A percentile compares a stretch with the other conserved stretches of the same genome.
Conservation (phyloP, 805 yeast species). For the Pichia sporocuriosa region DNA sequence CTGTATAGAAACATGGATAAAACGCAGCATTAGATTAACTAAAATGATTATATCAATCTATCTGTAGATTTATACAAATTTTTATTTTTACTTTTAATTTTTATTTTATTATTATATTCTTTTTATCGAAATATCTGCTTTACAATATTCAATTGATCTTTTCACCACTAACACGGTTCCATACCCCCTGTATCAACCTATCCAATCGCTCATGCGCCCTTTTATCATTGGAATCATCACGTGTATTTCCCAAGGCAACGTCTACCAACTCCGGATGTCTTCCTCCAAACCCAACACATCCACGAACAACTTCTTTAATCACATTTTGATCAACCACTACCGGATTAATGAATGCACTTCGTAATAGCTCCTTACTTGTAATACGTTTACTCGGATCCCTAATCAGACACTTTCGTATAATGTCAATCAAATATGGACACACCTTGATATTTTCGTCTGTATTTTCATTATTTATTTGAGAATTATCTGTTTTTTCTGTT, state of each 20-base stretch:
- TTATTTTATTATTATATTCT: no score
- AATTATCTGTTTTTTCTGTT: neutral
- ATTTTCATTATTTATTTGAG: neutral
- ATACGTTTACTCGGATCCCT: slow-evolving; percentile 65
- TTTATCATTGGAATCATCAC: neutral
- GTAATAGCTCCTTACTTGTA: slow-evolving; percentile 54
- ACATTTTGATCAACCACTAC: slow-evolving; percentile 61
- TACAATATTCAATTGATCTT: neutral
- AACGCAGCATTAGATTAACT: no score
- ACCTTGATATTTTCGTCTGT: slow-evolving; percentile 13
- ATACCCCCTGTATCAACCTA: slow-evolving; percentile 47
- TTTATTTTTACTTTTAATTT: no score
- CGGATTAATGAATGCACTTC: slow-evolving; percentile 65
- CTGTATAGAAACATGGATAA: no score
- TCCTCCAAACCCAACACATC: slow-evolving; percentile 71
- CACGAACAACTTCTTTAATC: slow-evolving; percentile 62
- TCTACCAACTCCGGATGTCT: slow-evolving; percentile 25
- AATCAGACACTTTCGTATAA: slow-evolving; percentile 64
- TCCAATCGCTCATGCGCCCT: slow-evolving; percentile 8
- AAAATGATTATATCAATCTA: no score
- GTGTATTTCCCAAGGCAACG: slow-evolving; percentile 3
- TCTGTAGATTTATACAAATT: no score
- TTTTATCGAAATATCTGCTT: no score
- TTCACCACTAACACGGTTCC: slow-evolving; percentile 34
- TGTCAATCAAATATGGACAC: slow-evolving; percentile 44